These are phyloP conservation scores for Fusarium keratoplasticum DNA, from an alignment of 2,329 filamentous ascomycete species.

Conservation along the genomic window DNA sequence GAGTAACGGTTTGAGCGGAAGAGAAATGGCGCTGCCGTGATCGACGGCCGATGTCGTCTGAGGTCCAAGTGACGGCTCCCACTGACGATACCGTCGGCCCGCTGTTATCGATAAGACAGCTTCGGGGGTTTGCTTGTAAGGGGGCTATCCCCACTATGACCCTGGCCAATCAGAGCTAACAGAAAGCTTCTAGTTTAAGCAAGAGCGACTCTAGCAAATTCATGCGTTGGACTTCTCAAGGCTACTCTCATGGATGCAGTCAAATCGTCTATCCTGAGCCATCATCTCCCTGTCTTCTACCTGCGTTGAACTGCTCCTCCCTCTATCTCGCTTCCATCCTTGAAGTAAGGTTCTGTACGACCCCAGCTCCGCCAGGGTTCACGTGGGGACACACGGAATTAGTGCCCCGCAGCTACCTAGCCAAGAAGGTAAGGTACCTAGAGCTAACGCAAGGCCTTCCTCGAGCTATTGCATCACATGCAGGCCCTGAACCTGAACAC, in stretches of 20 bases:
- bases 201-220: background rate
- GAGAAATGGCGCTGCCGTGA: slow-evolving; percentile 20
- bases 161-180: background rate
- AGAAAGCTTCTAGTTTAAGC: background rate
- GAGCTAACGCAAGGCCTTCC: slow-evolving; percentile 36
- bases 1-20: background rate
- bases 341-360: slow-evolving; percentile 10
- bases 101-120: slow-evolving; percentile 40
- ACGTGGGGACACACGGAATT: slow-evolving; percentile 39
- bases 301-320: background rate
- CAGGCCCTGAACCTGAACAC: slow-evolving; percentile 31
- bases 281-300: background rate
- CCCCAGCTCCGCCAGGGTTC: slow-evolving; percentile 28
- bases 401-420: slow-evolving; percentile 46
- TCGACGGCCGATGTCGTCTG: slow-evolving; percentile 35
- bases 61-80: slow-evolving; percentile 28
- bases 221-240: background rate
- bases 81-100: slow-evolving; percentile 20
- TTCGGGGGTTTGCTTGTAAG: slow-evolving; percentile 33
- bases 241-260: background rate
- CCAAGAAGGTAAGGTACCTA: slow-evolving; percentile 29
- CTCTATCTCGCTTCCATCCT: background rate
- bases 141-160: slow-evolving; percentile 15
- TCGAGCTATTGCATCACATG: slow-evolving; percentile 47
- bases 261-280: background rate